Percentiles rank a stretch among this genome's conserved stretches.
phyloP scores from a whole-genome alignment of 371 early-diverging fungal genomes.

The Syncephalis plumigaleata region DNA sequence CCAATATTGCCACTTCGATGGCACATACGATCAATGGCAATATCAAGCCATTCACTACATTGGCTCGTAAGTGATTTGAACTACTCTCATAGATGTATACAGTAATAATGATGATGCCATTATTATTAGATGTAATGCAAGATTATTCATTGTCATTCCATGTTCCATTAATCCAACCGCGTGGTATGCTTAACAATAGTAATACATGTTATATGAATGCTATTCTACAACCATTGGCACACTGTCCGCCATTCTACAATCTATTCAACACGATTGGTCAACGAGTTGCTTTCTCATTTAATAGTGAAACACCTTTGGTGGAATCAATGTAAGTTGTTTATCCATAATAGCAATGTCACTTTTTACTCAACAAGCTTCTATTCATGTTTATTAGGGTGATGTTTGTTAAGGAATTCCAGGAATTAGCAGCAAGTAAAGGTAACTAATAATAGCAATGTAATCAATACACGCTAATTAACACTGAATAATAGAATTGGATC shows the following conservation, averaged over 20 bases:
- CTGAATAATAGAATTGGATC: slow-evolving; percentile 15
- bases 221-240: slow-evolving; percentile 68
- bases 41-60: too few relatives aligned
- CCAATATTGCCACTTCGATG: too few relatives aligned
- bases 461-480: slow-evolving; percentile 1
- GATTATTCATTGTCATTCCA: slow-evolving; percentile 28
- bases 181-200: slow-evolving; percentile 87
- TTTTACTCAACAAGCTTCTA: background rate
- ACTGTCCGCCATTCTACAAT: slow-evolving; percentile 82
- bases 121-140: slow-evolving; percentile 22
- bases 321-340: slow-evolving; percentile 51
- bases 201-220: slow-evolving; percentile 97
- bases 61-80: too few relatives aligned
- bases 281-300: slow-evolving; percentile 46
- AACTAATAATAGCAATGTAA: slow-evolving; percentile 17
- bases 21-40: too few relatives aligned
- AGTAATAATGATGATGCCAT: background rate
- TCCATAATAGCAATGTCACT: background rate
- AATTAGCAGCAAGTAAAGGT: slow-evolving; percentile 11
- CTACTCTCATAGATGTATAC: too few relatives aligned
- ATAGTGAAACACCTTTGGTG: slow-evolving; percentile 56
- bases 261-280: slow-evolving; percentile 46
- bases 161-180: slow-evolving; percentile 47
- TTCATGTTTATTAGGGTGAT: slow-evolving; percentile 27
- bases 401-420: slow-evolving; percentile 52